Base-by-base conservation (phyloP, 768 basidiomycete species). In the Auriscalpium vulgare region DNA sequence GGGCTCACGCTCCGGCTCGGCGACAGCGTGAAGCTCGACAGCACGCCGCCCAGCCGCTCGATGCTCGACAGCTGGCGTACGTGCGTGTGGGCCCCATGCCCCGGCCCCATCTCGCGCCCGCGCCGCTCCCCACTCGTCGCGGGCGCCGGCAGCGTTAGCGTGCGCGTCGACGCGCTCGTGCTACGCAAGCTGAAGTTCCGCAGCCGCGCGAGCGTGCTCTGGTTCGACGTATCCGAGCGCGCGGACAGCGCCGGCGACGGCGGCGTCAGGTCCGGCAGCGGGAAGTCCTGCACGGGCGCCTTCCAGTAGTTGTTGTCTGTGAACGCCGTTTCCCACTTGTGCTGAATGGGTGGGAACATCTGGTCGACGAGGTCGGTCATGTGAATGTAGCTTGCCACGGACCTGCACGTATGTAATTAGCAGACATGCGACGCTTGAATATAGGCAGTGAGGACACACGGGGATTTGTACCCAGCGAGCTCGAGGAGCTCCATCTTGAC, bases 291-390 rank as follows among this genome's bases (percentile, higher is more conserved):
- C 11, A 97, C 74, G 0, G 91, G 85, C 0, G 80, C 62, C 60
- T 92, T 87, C 97, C 97, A 99, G 67, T 83, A 99, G 66, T 95
- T 97, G 78, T 97, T 94, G 69, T 98, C 95, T 1, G 95, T 97
- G 68, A 81, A 99, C 67, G 95, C 94, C 1, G 90, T 83, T 11
- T 86, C 80, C 81, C 85, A 87, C 67, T 91, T 91, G 51, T 87
- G 83, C 67, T 93, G 81, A 54, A 98, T 93, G 0, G 95, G 92
- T 37, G 97, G 97, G 75, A 99, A 99, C 86, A 97, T 95, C 71
- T 97, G 95, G 72, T 99, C 95, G 14, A 99, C 97, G n/a, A 99
- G 81, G 69, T 98, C 95, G 8, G 95, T 95, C 92, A 98, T 95
- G 67, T 95, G 91, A 57, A 97, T 97, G 69, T 98, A 98, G 54